phyloP scores from a whole-genome alignment of 2,329 filamentous ascomycete species.

The Sporothrix dimorphospora region DNA sequence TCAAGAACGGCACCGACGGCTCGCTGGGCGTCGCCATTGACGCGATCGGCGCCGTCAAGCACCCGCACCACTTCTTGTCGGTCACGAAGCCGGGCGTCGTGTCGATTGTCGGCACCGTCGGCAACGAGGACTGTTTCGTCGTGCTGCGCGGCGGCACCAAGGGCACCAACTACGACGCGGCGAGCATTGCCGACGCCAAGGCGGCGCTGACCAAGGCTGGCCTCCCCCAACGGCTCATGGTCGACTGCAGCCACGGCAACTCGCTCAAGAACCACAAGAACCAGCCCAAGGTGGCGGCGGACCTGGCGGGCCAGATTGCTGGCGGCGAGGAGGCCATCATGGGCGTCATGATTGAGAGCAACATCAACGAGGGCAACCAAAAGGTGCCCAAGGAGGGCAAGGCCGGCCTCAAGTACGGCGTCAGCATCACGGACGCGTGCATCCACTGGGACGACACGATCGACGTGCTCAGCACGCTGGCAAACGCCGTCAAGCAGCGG shows the following conservation, averaged over 20 bases:
- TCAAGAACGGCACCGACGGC: constrained; percentile 99
- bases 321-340: constrained; percentile 85
- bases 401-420: constrained; percentile 83
- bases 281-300: constrained; percentile 88
- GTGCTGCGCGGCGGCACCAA: constrained; percentile 90
- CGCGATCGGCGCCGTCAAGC: constrained; percentile 87
- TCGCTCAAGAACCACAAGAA: constrained; percentile 96
- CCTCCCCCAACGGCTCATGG: constrained; percentile 80
- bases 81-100: constrained; percentile 96
- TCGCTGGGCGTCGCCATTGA: constrained; percentile 88
- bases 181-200: constrained; percentile 83
- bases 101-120: constrained; percentile 89
- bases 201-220: constrained; percentile 74
- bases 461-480: constrained; percentile 73
- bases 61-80: constrained; percentile 95
- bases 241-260: constrained; percentile 98
- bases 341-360: constrained; percentile 98
- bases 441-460: constrained; percentile 94
- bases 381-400: constrained; percentile 90
- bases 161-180: constrained; percentile 90
- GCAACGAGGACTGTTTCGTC: constrained; percentile 96
- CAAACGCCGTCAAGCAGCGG: constrained; percentile 76
- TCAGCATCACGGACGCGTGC: constrained; percentile 97
- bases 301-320: constrained; percentile 80
- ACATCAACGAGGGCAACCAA: constrained; percentile 93